phyloP scores from a whole-genome alignment of 768 basidiomycete species.

The Hemileccinum impolitum region DNA sequence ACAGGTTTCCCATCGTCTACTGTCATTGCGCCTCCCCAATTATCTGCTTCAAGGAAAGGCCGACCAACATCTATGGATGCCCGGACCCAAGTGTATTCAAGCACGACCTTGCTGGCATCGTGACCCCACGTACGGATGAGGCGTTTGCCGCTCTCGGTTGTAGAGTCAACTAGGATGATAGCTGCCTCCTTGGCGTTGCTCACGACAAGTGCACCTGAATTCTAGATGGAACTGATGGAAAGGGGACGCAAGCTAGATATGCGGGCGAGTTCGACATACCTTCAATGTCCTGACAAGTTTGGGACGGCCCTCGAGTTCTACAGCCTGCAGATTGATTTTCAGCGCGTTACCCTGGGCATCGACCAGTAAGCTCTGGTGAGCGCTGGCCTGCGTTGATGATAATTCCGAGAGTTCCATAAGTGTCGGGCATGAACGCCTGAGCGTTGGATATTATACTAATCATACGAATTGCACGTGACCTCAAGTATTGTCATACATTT shows the following conservation, averaged over 20 bases:
- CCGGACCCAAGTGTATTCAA: conserved; percentile 53
- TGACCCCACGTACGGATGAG: conserved; percentile 59
- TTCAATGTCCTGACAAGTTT: conserved; percentile 49
- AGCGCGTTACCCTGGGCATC: conserved; percentile 41
- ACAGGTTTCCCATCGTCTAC: conserved; percentile 33
- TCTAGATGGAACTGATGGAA: conserved; percentile 35
- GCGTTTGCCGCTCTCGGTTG: conserved; percentile 47
- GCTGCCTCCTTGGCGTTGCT: conserved; percentile 49
- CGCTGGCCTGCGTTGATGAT: conserved; percentile 10
- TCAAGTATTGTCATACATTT: conserved; percentile 22
- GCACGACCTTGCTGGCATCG: conserved; percentile 46
- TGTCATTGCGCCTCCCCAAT: conserved; percentile 47
- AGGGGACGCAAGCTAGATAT: background rate
- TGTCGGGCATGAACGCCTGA: background rate
- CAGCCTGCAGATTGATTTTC: conserved; percentile 56
- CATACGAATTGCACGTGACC: conserved; percentile 12
- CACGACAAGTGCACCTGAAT: conserved; percentile 51
- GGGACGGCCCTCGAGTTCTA: conserved; percentile 46
- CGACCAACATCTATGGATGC: conserved; percentile 42
- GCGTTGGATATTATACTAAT: background rate
- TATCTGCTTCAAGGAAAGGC: conserved; percentile 45
- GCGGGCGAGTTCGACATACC: conserved; percentile 31
- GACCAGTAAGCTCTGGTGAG: conserved; percentile 33
- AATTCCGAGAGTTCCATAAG: conserved; percentile 20
- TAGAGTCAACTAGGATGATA: conserved; percentile 58